These are phyloP conservation scores for Colletotrichum tropicale DNA, from an alignment of 2,329 filamentous ascomycete species.

Conservation along the genomic window DNA sequence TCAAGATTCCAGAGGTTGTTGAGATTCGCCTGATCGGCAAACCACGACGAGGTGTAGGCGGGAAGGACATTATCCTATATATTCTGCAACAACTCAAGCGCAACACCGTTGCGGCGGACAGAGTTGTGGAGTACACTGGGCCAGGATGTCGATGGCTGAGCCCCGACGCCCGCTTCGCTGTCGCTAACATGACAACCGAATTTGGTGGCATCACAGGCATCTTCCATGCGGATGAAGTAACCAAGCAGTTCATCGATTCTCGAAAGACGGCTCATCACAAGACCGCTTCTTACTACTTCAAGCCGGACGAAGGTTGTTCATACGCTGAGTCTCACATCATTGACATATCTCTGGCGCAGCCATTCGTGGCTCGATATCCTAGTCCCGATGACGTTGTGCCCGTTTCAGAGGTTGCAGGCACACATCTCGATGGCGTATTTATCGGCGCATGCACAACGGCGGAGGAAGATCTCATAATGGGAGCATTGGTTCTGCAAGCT, in stretches of 20 bases:
- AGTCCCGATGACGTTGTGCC: constrained; percentile 48
- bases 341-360: constrained; percentile 39
- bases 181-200: constrained; percentile 40
- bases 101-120: constrained; percentile 41
- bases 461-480: constrained; percentile 48
- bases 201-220: constrained; percentile 48
- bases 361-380: constrained; percentile 44
- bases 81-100: constrained; percentile 40
- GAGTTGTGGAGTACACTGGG: constrained; percentile 42
- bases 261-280: constrained; percentile 37
- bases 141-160: constrained; percentile 34
- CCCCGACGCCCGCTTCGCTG: constrained; percentile 42
- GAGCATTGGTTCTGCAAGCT: constrained; percentile 41
- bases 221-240: constrained; percentile 43
- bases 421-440: constrained; percentile 44
- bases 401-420: constrained; percentile 34
- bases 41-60: constrained; percentile 35
- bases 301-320: constrained; percentile 38
- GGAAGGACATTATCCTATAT: constrained; percentile 43
- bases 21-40: constrained; percentile 35
- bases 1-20: constrained; percentile 41
- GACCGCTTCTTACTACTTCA: constrained; percentile 38
- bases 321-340: constrained; percentile 41
- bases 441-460: constrained; percentile 52
- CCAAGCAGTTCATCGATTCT: constrained; percentile 35